Evolutionary conservation across 1,284 basidiomycete species (phyloP).

Genomic region (Hortiboletus rubellus): DNA sequence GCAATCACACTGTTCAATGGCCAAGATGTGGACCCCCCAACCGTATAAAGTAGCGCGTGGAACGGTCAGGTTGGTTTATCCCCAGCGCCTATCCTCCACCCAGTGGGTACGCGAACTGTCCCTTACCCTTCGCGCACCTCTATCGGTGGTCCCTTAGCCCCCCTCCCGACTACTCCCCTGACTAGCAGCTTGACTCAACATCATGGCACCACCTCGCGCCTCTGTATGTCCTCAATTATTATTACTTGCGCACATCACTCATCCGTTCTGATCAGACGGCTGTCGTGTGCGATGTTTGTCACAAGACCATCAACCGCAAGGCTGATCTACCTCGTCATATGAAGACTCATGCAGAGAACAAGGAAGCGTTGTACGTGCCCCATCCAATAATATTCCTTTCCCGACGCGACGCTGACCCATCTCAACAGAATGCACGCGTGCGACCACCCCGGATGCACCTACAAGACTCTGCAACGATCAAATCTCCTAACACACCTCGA

Average conservation of each 20-base stretch:
- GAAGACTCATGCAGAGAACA: slow-evolving; percentile 16
- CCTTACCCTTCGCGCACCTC: background rate
- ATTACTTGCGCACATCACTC: background rate
- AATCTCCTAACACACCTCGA: slow-evolving; percentile 34
- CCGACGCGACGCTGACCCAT: slow-evolving; percentile 4
- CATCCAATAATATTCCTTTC: background rate
- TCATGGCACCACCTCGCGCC: slow-evolving; percentile 6
- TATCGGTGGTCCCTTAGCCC: background rate
- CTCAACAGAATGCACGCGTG: slow-evolving; percentile 29
- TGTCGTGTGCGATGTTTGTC: slow-evolving; percentile 11
- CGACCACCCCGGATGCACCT: slow-evolving; percentile 23
- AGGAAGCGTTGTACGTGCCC: slow-evolving; percentile 18
- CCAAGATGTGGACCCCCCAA: slow-evolving; percentile 6
- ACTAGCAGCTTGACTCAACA: background rate
- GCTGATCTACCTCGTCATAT: slow-evolving; percentile 23
- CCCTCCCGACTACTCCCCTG: background rate
- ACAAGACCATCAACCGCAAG: slow-evolving; percentile 14
- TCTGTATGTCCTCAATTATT: slow-evolving; percentile 10
- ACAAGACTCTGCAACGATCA: slow-evolving; percentile 27
- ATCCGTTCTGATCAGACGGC: slow-evolving; percentile 11
- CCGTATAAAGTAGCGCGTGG: slow-evolving; percentile 18
- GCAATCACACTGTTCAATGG: slow-evolving; percentile 25
- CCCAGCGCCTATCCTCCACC: background rate
- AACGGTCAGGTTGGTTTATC: background rate
- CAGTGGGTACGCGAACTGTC: background rate